Conservation (phyloP, 371 early-diverging fungal genomes). For the Sporodiniella umbellata region DNA sequence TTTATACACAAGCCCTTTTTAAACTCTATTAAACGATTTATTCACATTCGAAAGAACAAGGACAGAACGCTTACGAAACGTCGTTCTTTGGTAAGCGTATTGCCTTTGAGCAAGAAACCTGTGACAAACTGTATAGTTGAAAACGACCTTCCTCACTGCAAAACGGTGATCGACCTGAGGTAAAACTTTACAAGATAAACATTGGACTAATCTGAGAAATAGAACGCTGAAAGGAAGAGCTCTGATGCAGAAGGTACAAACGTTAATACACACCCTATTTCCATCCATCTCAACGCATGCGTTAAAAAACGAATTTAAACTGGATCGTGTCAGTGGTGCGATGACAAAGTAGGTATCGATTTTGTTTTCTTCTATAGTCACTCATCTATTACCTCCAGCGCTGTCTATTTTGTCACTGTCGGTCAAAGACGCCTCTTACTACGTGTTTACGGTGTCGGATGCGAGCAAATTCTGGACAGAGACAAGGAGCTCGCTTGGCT, state of each 20-base stretch:
- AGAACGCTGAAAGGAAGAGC: slow-evolving; percentile 30
- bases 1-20: background rate
- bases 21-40: background rate
- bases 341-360: slow-evolving; percentile 82
- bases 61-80: background rate
- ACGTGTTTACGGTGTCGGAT: slow-evolving; percentile 78
- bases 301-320: slow-evolving; percentile 26
- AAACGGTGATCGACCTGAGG: background rate
- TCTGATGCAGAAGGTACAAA: slow-evolving; percentile 17
- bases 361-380: too few relatives aligned
- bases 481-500: slow-evolving; percentile 81
- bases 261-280: slow-evolving; percentile 22
- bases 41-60: background rate
- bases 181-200: too few relatives aligned
- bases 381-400: slow-evolving; percentile 22
- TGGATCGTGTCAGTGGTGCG: slow-evolving; percentile 77
- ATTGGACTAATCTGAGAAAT: background rate
- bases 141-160: background rate
- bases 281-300: slow-evolving; percentile 32
- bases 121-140: slow-evolving; percentile 1
- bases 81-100: background rate
- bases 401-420: slow-evolving; percentile 70
- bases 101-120: slow-evolving; percentile 2
- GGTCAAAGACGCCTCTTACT: slow-evolving; percentile 51
- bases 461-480: slow-evolving; percentile 73